Percentiles rank a stretch among this genome's conserved stretches.
These are phyloP conservation scores for Arabidopsis hybrid DNA, from an alignment of 441 rosid genomes.

Conservation along the genomic window DNA sequence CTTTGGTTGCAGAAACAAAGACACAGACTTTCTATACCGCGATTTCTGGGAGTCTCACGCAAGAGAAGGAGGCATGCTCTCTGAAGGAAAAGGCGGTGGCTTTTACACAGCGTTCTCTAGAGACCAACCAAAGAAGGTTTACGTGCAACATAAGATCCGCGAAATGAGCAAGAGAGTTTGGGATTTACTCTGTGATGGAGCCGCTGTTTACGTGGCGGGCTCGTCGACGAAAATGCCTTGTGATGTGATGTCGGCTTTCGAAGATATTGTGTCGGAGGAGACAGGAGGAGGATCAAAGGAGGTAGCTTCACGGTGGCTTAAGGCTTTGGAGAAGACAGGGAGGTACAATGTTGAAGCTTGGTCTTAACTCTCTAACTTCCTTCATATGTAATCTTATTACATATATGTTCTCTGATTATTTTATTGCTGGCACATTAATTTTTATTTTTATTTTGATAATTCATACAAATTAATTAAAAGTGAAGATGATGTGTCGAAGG, in stretches of 20 bases:
- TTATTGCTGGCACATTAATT: slow-evolving; percentile 5
- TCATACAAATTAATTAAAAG: not conserved
- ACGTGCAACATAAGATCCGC: slow-evolving; percentile 84
- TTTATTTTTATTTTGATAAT: slow-evolving; percentile 6
- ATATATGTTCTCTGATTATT: too few relatives aligned
- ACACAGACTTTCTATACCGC: slow-evolving; percentile 73
- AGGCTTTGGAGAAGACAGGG: too few relatives aligned
- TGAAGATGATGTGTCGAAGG: not conserved
- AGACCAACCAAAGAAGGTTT: slow-evolving; percentile 86
- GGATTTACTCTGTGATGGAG: slow-evolving; percentile 67
- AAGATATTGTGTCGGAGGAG: too few relatives aligned
- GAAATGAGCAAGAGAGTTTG: slow-evolving; percentile 69
- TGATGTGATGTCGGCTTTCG: slow-evolving; percentile 49
- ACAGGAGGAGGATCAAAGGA: too few relatives aligned
- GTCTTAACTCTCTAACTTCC: too few relatives aligned
- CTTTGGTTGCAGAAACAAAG: slow-evolving; percentile 88
- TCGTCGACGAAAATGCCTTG: slow-evolving; percentile 96
- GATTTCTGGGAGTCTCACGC: slow-evolving; percentile 78
- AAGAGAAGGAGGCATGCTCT: slow-evolving; percentile 60
- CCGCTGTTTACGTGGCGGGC: slow-evolving; percentile 82
- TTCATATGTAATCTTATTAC: too few relatives aligned
- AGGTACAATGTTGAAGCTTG: too few relatives aligned
- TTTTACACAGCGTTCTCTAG: slow-evolving; percentile 89
- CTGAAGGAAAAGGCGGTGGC: slow-evolving; percentile 82
- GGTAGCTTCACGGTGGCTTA: too few relatives aligned